Evolutionary conservation across 2,329 filamentous ascomycete genomes (phyloP).

Genomic region (Verticillium alfalfae): DNA sequence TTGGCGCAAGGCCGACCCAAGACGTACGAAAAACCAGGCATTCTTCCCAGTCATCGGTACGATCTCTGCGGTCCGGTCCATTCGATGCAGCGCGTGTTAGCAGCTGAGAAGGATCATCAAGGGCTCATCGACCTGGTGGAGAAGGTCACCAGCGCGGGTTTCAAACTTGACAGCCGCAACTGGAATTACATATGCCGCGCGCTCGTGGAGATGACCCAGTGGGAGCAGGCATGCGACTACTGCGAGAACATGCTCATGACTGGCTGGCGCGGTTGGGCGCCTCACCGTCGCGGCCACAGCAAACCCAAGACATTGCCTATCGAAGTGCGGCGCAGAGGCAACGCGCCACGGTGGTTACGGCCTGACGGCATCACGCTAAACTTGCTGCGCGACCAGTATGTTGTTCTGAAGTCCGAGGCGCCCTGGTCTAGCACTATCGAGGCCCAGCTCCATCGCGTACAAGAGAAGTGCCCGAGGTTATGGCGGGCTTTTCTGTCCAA

Average conservation of each 20-base stretch:
- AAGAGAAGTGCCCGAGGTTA: constrained; percentile 29
- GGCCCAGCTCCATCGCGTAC: constrained; percentile 13
- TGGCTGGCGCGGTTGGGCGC: constrained; percentile 70
- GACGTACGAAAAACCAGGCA: constrained; percentile 9
- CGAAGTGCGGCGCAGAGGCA: constrained; percentile 30
- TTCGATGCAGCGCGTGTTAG: constrained; percentile 41
- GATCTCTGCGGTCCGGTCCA: constrained; percentile 44
- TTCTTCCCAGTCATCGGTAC: constrained; percentile 46
- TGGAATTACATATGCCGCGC: constrained; percentile 75
- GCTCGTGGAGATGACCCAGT: constrained; percentile 55
- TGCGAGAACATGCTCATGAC: constrained; percentile 78
- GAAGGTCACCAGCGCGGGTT: constrained; percentile 60
- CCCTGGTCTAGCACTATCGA: constrained; percentile 37
- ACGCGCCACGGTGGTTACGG: constrained; percentile 28
- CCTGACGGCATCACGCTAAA: constrained; percentile 41
- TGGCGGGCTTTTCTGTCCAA: constrained; percentile 28
- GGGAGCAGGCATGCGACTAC: constrained; percentile 62
- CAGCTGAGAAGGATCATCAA: constrained; percentile 31
- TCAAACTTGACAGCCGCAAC: constrained; percentile 66
- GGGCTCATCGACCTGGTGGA: constrained; percentile 46
- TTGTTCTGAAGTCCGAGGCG: constrained; percentile 39
- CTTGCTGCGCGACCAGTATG: constrained; percentile 42
- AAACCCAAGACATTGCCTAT: constrained; percentile 23
- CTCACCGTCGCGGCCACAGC: constrained; percentile 12
- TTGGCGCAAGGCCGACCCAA: constrained; percentile 33